Base-by-base conservation (phyloP, 2,329 filamentous ascomycete genomes). In the Fusarium odoratissimum region DNA sequence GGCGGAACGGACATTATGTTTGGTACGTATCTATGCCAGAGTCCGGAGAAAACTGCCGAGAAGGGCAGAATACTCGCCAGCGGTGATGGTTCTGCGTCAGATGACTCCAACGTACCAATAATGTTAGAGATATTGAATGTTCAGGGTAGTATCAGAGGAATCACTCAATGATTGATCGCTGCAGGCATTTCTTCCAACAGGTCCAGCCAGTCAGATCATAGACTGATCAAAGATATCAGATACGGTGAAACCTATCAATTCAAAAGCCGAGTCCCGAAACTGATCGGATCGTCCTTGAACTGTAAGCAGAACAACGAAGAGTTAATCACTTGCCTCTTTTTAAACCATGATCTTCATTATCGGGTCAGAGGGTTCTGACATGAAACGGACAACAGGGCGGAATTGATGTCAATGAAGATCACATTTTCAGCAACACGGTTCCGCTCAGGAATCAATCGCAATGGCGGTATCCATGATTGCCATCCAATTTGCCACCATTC, bases 41-140 rank as follows among this genome's bases (percentile, higher is more conserved):
- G 40, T 44, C 46, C 73, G 75, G 75, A 65, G 73, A 69, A 67
- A 73, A 67, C 57, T 74, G 41, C 75, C 75, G 75, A 77, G 72
- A 67, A 62, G 42, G 62, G 71, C 61, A 64, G 52, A 56, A 56
- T 49, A 63, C 66, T 55, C 44, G 37, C 54, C 38, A 28, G 33
- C n/a, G 33, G 70, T 60, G 56, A 51, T 25, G 52, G 49, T 49
- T 49, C n/a, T 57, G 55, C 49, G 60, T 76, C 75, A 76, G 64
- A 71, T 75, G 71, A 73, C 62, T 67, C 30, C 31, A 13, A n/a
- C 10, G 42, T 64, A 37, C 45, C 55, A 72, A 62, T 73, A 44
- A 46, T 14, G 17, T 40, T 12, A 33, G 19, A 28, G 37, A n/a
- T 40, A 25, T 30, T 55, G 40, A 62, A 44, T 41, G 51, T 59